Base-by-base conservation (phyloP, 2,329 filamentous ascomycete species). In the Domatiomyces catenatus region DNA sequence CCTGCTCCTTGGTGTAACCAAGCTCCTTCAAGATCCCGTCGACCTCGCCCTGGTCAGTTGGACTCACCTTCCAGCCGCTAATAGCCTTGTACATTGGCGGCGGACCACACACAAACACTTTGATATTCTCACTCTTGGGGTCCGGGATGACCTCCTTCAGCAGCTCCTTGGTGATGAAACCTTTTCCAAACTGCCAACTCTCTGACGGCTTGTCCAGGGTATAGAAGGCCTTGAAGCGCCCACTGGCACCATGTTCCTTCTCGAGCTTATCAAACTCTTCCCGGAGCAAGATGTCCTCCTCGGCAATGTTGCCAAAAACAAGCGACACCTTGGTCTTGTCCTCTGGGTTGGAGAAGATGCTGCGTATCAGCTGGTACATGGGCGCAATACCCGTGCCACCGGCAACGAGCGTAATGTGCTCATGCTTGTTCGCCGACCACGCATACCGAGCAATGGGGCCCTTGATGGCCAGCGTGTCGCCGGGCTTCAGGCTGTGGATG, bases 311-410 rank as follows among this genome's bases (percentile, higher is more conserved):
- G 59, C 87, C 92, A 64, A 90, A 95, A 39, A 98, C 78, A 28
- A 98, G 80, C 5, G 90, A 96, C 43, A 98, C 88, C 75, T 94
- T 94, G 61, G 92, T 98, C 79, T 92, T 89, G 73, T 98, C 92
- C 44, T 86, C 79, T 53, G 90, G 87, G 78, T 95, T 94, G 70
- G 83, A 86, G 81, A 96, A 94, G 71, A 98, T 94, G 64, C 82
- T 77, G 56, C 86, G 86, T 57, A 80, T 75, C 45, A 98, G 81
- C 75, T 98, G 92, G 76, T 86, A 96, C 90, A 96, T 95, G 60
- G 92, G 92, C 8, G 92, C 92, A 68, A 98, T 94, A 54, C 92
- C 92, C 6, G 92, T 95, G 58, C 92, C 92, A 61, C 92, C 92
- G n/a, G 90, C 87, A 56, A 98, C 68, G 60, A 73, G 58, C 48